Conservation (phyloP, 2,329 filamentous ascomycete species). For the Arthrobotrys sinensis region DNA sequence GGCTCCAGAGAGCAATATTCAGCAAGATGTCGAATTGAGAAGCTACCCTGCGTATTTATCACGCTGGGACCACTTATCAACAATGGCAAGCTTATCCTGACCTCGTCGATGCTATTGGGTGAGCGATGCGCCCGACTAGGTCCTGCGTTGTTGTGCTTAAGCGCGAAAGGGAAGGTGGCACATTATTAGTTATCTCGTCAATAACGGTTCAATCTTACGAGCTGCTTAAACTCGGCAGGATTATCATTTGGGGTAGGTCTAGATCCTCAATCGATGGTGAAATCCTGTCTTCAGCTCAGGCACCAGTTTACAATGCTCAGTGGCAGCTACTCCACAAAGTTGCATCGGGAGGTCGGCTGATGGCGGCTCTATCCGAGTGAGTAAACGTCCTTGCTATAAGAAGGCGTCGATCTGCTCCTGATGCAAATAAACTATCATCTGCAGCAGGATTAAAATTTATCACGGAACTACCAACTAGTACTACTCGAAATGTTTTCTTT, state of each 20-base stretch:
- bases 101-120: constrained; percentile 1
- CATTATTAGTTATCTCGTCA: constrained; percentile 21
- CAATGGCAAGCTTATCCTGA: constrained; percentile 6
- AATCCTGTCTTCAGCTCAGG: constrained; percentile 38
- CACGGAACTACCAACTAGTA: not conserved
- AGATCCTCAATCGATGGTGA: constrained; percentile 12
- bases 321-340: constrained; percentile 26
- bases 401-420: constrained; percentile 35
- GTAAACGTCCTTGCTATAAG: not conserved
- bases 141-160: not conserved
- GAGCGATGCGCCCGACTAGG: constrained; percentile 13
- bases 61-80: constrained; percentile 1
- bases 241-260: constrained; percentile 44
- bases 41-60: not conserved
- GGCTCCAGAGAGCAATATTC: too few relatives aligned
- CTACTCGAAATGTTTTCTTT: constrained; percentile 26
- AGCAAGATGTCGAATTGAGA: too few relatives aligned
- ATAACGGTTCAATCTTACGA: constrained; percentile 34
- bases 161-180: constrained; percentile 44
- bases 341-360: constrained; percentile 11
- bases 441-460: not conserved
- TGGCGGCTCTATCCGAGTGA: constrained; percentile 32
- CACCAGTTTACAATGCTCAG: constrained; percentile 15
- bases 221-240: constrained; percentile 43
- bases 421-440: constrained; percentile 6